Evolutionary conservation across 202 grass and related monocot species (phyloP), one percentile per base, ranked within the genome.

Genomic region (Panicum virgatum): DNA sequence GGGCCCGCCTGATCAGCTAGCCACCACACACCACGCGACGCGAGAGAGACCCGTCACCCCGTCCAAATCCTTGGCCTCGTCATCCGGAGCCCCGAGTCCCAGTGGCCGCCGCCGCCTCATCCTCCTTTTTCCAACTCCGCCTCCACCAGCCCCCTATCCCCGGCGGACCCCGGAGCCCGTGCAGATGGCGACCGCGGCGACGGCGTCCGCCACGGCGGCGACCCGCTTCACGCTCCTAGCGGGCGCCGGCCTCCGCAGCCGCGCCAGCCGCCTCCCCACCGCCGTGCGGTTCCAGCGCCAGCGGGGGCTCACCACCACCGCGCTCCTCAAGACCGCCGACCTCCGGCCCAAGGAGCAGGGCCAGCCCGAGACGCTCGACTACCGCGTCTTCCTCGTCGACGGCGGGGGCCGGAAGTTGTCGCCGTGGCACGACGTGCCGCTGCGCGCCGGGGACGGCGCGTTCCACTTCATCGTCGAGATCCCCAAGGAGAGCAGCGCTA

Each of bases 401-500:
- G 67, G 87, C 43, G 69, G 27, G 6, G 93, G 79, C 7, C 89
- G 89, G 74, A 94, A 89, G 89, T 75, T 96, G 27, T 99, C 96
- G 45, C 96, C 97, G 25, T 96, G 97, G 97, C 97, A 99, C 81
- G 97, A 96, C 80, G 91, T 99, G 67, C 93, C 97, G 34, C 85
- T 99, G 81, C 89, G 87, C 67, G 84, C 92, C 9, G 93, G 89
- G 9, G 93, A 99, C 69, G 93, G 93, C 46, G 83, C 67, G 27
- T 99, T 96, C 80, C 94, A 99, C 82, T 96, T 96, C 83, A 27
- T 99, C 74, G 93, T 96, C 9, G 96, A 99, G 87, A 99, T 99
- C 60, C 96, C 96, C 78, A 99, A 96, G 83, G 93, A 99, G 81
- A 92, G 84, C 71, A 99, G 93, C 76, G 93, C 96, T 42, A 99